These are phyloP conservation scores for Gastrolobium bilobum DNA, from an alignment of 306 rosid species.

Conservation along the genomic window DNA sequence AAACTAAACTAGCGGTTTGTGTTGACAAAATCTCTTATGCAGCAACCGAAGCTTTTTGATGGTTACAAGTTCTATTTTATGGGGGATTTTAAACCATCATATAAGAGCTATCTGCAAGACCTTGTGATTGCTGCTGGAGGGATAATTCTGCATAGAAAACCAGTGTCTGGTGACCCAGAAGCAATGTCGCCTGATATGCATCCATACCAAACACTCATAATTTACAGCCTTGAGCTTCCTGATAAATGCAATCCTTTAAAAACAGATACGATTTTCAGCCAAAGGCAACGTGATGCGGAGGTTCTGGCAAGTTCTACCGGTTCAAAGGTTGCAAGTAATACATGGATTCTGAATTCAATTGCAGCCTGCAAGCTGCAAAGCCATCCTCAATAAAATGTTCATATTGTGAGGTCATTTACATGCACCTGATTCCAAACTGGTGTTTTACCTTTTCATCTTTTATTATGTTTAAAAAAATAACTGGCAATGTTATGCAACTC, in stretches of 20 bases:
- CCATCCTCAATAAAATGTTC: conserved; percentile 54
- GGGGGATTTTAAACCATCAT: conserved; percentile 75
- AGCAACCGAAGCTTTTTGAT: conserved; percentile 84
- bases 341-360: conserved; percentile 87
- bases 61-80: conserved; percentile 81
- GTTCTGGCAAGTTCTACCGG: conserved; percentile 71
- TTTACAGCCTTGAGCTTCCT: conserved; percentile 82
- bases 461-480: background rate
- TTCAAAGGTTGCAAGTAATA: conserved; percentile 76
- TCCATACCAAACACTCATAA: conserved; percentile 62
- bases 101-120: conserved; percentile 83
- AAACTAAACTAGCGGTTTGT: conserved; percentile 35
- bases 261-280: conserved; percentile 49
- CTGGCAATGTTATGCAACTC: background rate
- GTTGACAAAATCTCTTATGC: conserved; percentile 50
- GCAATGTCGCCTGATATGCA: conserved; percentile 43
- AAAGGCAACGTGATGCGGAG: conserved; percentile 67
- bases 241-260: conserved; percentile 56
- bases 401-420: conserved; percentile 33
- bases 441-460: conserved; percentile 11
- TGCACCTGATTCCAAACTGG: conserved; percentile 35
- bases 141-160: conserved; percentile 80
- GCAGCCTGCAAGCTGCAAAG: conserved; percentile 81
- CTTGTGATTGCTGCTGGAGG: conserved; percentile 95
- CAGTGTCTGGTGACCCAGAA: conserved; percentile 57